Base-by-base conservation (phyloP, 192 early-diverging fungal genomes). In the Backusella psychrophila region DNA sequence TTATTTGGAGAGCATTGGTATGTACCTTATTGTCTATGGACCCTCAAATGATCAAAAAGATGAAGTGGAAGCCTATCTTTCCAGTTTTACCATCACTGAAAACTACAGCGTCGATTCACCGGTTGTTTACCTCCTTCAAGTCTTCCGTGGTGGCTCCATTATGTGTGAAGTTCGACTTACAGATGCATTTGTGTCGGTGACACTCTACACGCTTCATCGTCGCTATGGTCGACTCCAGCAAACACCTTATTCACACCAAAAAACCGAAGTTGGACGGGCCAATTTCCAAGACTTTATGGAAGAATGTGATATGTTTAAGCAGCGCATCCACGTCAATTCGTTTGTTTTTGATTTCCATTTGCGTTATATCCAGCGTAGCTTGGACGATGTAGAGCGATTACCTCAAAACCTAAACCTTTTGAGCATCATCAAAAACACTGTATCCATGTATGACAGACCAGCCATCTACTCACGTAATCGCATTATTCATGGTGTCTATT, bases 261-360 rank as follows among this genome's bases (percentile, higher is more conserved):
- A 75, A 39, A 76, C 75, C 11, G 76, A 83, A 71, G 42, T 69
- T 8, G 73, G 85, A 56, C 79, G 83, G 44, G 80, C 86, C 15
- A 85, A 83, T 73, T 78, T 90, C 46, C 78, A 83, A 31, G 31
- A 75, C 19, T 89, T 89, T 59, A 89, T 85, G 1, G 85, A 89
- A 66, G 88, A 90, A 76, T 90, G 89, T 70, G 85, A 80, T 35
- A 72, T 75, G 31, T 87, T 90, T 66, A 90, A 89, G 72, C 84
- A 89, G 65, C 67, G 81, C 5, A 87, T 89, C 34, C 89, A 89
- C 52, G 85, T 89, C 65, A 88, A 89, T 66, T 89, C 88, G 7
- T 90, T 90, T 79, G 86, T 89, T 11, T 88, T 87, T 71, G 89
- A 90, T 68, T 90, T 89, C 67, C 86, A 87, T 42, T 72, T 90